phyloP scores from a whole-genome alignment of 768 basidiomycete genomes.

The Phlebiopsis gigantea region DNA sequence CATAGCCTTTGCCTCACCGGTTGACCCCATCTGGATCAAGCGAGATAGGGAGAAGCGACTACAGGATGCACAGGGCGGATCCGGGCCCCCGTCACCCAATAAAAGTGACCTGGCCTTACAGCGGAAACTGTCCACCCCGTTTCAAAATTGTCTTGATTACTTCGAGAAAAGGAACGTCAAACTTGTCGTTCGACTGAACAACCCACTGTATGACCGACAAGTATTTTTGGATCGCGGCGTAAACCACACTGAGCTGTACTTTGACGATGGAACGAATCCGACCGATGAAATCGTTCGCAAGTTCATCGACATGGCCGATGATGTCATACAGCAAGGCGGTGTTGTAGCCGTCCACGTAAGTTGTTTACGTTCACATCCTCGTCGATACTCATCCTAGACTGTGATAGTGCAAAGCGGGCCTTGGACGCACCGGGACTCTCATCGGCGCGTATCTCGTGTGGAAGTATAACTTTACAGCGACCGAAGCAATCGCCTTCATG shows the following conservation, averaged over 20 bases:
- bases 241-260: slow-evolving; percentile 89
- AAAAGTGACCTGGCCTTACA: slow-evolving; percentile 51
- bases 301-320: slow-evolving; percentile 84
- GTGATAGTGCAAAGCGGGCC: slow-evolving; percentile 87
- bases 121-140: slow-evolving; percentile 73
- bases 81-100: slow-evolving; percentile 17
- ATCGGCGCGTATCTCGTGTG: slow-evolving; percentile 98
- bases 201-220: slow-evolving; percentile 79
- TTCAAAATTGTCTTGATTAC: slow-evolving; percentile 88
- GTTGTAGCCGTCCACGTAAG: slow-evolving; percentile 86
- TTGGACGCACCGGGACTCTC: slow-evolving; percentile 93
- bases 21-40: slow-evolving; percentile 78
- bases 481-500: slow-evolving; percentile 97
- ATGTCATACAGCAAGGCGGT: slow-evolving; percentile 69
- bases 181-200: slow-evolving; percentile 91
- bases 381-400: slow-evolving; percentile 2
- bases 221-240: slow-evolving; percentile 83
- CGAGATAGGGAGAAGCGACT: slow-evolving; percentile 61
- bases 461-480: slow-evolving; percentile 96
- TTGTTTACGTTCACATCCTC: slow-evolving; percentile 16
- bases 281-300: slow-evolving; percentile 90
- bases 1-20: slow-evolving; percentile 91
- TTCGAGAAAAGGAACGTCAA: slow-evolving; percentile 86
- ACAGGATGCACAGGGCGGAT: slow-evolving; percentile 14
- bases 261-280: slow-evolving; percentile 97